These are phyloP conservation scores for Penicillium silybi DNA, from an alignment of 495 filamentous ascomycete genomes.

Conservation along the genomic window DNA sequence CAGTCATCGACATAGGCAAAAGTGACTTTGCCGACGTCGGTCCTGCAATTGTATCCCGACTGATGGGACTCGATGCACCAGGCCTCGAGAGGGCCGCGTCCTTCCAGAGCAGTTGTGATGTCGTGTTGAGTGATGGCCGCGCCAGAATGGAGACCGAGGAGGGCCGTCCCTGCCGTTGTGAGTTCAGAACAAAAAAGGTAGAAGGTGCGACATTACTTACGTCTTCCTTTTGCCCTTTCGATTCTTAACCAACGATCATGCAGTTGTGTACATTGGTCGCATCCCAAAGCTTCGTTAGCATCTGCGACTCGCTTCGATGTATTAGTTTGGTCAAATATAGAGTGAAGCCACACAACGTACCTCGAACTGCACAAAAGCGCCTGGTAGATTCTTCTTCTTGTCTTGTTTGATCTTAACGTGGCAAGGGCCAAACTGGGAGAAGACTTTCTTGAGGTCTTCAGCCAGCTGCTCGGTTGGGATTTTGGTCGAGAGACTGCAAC, in stretches of 20 bases:
- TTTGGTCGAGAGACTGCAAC: constrained; percentile 14
- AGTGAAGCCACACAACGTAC: constrained; percentile 2
- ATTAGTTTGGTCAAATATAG: neutral
- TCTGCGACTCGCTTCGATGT: constrained; percentile 8
- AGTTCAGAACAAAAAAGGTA: neutral
- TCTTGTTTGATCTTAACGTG: constrained; percentile 22
- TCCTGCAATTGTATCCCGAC: neutral
- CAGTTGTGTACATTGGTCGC: neutral
- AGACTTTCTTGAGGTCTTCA: constrained; percentile 8
- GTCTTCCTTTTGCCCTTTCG: constrained; percentile 17
- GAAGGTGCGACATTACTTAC: constrained; percentile 5
- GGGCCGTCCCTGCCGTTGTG: constrained; percentile 14
- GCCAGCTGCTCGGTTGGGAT: constrained; percentile 4
- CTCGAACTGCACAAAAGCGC: constrained; percentile 24
- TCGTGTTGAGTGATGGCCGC: constrained; percentile 6
- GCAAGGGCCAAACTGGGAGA: constrained; percentile 12
- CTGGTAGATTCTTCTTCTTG: constrained; percentile 14
- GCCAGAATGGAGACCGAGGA: constrained; percentile 13
- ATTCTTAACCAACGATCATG: constrained; percentile 16
- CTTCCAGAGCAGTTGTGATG: neutral
- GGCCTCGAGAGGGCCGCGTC: constrained; percentile 10
- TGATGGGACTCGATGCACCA: constrained; percentile 2
- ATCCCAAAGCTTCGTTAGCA: constrained; percentile 6
- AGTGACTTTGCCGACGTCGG: constrained; percentile 12
- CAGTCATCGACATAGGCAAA: constrained; percentile 23